A percentile compares a stretch with the other conserved stretches of the same genome.
These are phyloP conservation scores for Coleophoma eucalyptorum DNA, from an alignment of 2,329 filamentous ascomycete species.

Conservation along the genomic window DNA sequence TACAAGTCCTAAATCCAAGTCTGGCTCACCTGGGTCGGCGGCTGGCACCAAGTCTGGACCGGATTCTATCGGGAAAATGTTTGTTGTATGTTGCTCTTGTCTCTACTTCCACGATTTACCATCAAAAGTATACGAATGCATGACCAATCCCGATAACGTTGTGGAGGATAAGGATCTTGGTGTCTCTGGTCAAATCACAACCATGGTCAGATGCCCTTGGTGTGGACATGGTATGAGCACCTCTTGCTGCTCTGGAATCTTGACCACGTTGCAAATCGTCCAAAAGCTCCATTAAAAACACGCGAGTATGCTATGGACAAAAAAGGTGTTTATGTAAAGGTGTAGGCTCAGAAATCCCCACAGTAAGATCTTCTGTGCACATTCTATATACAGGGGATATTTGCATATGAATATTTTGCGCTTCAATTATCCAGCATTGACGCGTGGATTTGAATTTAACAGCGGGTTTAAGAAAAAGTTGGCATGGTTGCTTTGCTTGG, in stretches of 20 bases:
- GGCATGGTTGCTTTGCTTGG: too few relatives aligned
- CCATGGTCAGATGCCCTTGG: constrained; percentile 67
- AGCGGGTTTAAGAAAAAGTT: too few relatives aligned
- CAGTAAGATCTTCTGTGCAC: too few relatives aligned
- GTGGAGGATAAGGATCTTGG: constrained; percentile 47
- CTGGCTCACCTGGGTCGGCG: constrained; percentile 1
- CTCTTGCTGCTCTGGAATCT: constrained; percentile 65
- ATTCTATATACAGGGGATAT: too few relatives aligned
- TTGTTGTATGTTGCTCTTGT: constrained; percentile 63
- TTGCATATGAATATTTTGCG: too few relatives aligned
- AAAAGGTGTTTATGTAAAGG: too few relatives aligned
- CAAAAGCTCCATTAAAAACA: constrained; percentile 49
- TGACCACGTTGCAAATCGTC: constrained; percentile 61
- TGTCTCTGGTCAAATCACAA: constrained; percentile 53
- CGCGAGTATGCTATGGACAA: too few relatives aligned
- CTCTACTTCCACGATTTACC: constrained; percentile 65
- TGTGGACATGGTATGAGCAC: constrained; percentile 68
- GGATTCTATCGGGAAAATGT: constrained; percentile 51
- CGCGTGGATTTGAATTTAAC: too few relatives aligned
- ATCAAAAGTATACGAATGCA: constrained; percentile 59
- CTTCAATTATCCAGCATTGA: too few relatives aligned
- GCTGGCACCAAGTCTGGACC: not conserved
- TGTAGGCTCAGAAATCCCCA: too few relatives aligned
- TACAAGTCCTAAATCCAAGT: not conserved
- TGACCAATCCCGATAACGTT: constrained; percentile 54